Evolutionary conservation across 192 early-diverging fungal species (phyloP).

Genomic region (Coemansia sp.): DNA sequence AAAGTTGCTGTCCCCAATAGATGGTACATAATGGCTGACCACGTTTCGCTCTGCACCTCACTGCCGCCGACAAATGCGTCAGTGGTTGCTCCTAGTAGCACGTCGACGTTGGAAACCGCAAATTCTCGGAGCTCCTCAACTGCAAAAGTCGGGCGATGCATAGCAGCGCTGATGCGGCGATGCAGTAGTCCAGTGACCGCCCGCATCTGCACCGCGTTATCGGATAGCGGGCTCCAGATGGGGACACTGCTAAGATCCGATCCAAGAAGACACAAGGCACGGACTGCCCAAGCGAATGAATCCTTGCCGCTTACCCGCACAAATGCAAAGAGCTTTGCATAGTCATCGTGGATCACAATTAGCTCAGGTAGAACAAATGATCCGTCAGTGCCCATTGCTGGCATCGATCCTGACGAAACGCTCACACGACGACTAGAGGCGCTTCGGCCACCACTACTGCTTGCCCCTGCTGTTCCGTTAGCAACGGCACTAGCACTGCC

Average conservation of each 20-base stretch:
- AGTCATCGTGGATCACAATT: slow-evolving; percentile 16
- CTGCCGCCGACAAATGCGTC: neutral
- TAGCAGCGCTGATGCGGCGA: slow-evolving; percentile 48
- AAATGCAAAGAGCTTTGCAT: slow-evolving; percentile 16
- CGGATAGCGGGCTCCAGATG: slow-evolving; percentile 3
- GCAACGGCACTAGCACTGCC: neutral
- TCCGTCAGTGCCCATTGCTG: neutral
- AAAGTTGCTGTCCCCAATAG: slow-evolving; percentile 75
- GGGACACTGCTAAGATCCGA: slow-evolving; percentile 29
- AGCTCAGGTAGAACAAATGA: slow-evolving; percentile 7
- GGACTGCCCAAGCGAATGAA: slow-evolving; percentile 25
- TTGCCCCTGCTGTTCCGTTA: neutral
- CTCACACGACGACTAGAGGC: neutral
- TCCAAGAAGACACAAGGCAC: slow-evolving; percentile 37
- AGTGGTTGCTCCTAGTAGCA: slow-evolving; percentile 22
- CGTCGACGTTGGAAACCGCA: slow-evolving; percentile 30
- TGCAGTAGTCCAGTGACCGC: slow-evolving; percentile 28
- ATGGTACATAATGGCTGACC: slow-evolving; percentile 62
- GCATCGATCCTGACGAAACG: neutral
- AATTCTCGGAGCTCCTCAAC: slow-evolving; percentile 36
- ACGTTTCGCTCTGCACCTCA: slow-evolving; percentile 13
- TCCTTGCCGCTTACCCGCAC: slow-evolving; percentile 10
- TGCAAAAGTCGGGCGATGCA: slow-evolving; percentile 41
- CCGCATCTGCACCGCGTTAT: slow-evolving; percentile 19
- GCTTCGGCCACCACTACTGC: neutral